Evolutionary conservation across 257 asterid species (phyloP).

Genomic region (Parsonsia alboflavescens): DNA sequence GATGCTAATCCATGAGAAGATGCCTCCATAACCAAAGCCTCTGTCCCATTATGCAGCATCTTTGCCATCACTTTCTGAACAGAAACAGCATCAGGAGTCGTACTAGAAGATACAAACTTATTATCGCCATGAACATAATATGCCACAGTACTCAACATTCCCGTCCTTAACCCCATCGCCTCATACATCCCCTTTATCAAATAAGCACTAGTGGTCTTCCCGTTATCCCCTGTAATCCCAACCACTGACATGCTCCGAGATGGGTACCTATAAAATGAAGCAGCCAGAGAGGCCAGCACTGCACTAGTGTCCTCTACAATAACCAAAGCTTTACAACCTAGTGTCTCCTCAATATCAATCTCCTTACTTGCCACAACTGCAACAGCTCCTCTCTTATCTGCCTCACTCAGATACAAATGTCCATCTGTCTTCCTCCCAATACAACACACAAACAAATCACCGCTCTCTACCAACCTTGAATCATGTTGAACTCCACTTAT

Average conservation of each 20-base stretch:
- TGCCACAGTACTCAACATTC: constrained; percentile 81
- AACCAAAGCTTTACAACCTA: constrained; percentile 88
- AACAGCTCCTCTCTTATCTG: constrained; percentile 92
- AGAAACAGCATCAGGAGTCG: constrained; percentile 60
- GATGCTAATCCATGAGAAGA: constrained; percentile 55
- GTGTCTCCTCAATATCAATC: constrained; percentile 72
- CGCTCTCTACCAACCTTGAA: constrained; percentile 80
- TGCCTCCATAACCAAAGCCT: constrained; percentile 87
- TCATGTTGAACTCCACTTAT: constrained; percentile 82
- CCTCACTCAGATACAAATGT: constrained; percentile 69
- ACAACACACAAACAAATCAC: constrained; percentile 83
- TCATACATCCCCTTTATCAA: constrained; percentile 79
- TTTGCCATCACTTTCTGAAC: constrained; percentile 87
- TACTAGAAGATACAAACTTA: constrained; percentile 49
- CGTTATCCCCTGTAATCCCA: constrained; percentile 79
- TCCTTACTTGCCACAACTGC: constrained; percentile 91
- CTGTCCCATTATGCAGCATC: constrained; percentile 86
- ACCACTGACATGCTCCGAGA: constrained; percentile 70
- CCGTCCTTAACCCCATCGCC: constrained; percentile 94
- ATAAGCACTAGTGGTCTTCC: constrained; percentile 63
- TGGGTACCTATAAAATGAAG: constrained; percentile 79
- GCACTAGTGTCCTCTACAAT: constrained; percentile 73
- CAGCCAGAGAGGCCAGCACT: constrained; percentile 67
- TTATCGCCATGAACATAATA: constrained; percentile 75
- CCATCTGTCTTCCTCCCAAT: constrained; percentile 69